Conservation (phyloP, 164 flowering plant genomes). For the Protea cynaroides region DNA sequence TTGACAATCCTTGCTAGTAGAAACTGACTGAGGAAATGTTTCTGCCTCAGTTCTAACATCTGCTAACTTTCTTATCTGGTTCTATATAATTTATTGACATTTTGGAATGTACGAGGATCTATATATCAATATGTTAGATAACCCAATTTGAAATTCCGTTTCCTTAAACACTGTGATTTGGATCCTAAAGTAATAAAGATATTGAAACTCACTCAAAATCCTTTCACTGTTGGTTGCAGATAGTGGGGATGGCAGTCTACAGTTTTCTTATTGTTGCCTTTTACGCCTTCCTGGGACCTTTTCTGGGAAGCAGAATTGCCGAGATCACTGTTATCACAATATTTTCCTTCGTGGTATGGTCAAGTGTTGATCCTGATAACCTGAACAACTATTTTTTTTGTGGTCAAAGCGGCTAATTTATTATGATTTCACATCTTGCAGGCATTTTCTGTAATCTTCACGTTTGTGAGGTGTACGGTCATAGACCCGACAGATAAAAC, state of each 20-base stretch:
- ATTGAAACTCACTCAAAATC: background rate
- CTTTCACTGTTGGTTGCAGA: slow-evolving; percentile 37
- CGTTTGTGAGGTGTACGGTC: slow-evolving; percentile 78
- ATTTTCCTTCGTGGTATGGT: slow-evolving; percentile 63
- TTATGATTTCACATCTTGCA: slow-evolving; percentile 23
- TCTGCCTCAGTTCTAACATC: background rate
- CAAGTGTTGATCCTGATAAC: no score
- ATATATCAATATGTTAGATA: background rate
- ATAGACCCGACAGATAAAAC: slow-evolving; percentile 83
- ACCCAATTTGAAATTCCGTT: slow-evolving; percentile 1
- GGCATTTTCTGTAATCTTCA: slow-evolving; percentile 63
- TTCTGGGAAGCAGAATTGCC: slow-evolving; percentile 67
- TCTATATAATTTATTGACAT: background rate
- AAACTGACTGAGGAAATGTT: no score
- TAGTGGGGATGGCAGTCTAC: slow-evolving; percentile 70
- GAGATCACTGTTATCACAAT: slow-evolving; percentile 56
- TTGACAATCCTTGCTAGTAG: background rate
- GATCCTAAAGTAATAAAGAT: background rate
- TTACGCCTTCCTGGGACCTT: slow-evolving; percentile 73
- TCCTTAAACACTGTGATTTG: background rate
- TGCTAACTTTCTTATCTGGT: background rate
- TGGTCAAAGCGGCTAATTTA: slow-evolving; percentile 2
- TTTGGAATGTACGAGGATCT: background rate
- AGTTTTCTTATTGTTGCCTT: slow-evolving; percentile 61
- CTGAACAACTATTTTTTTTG: background rate